These are phyloP conservation scores for Pyrenula aspistea DNA, from an alignment of 495 filamentous ascomycete species.

Conservation along the genomic window DNA sequence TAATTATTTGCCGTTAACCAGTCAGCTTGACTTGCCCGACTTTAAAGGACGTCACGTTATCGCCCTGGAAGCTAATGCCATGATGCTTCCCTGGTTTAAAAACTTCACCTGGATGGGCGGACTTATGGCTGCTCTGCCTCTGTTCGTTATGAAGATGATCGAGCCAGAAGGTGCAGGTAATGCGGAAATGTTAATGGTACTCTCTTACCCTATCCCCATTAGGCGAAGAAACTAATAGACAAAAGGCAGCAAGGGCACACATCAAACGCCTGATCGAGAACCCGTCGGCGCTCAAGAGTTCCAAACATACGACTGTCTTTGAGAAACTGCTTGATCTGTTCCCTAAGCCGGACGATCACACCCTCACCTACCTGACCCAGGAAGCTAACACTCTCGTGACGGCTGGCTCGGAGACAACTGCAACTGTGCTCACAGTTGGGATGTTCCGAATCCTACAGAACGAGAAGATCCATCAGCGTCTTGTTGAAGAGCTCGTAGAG, in stretches of 20 bases:
- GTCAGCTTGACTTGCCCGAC: slow-evolving; percentile 2
- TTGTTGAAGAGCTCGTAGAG: slow-evolving; percentile 12
- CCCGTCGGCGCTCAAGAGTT: no score
- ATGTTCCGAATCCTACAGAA: slow-evolving; percentile 9
- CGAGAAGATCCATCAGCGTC: slow-evolving; percentile 9
- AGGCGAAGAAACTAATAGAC: not conserved
- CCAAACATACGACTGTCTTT: slow-evolving; percentile 21
- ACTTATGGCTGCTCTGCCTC: no score
- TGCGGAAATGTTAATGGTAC: no score
- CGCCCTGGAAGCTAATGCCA: no score
- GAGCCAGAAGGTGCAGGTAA: no score
- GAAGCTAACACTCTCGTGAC: slow-evolving; percentile 25
- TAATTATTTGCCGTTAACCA: not conserved
- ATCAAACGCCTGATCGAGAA: slow-evolving; percentile 1
- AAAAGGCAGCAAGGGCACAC: slow-evolving; percentile 1
- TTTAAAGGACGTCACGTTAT: no score
- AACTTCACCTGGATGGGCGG: no score
- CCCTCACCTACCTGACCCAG: slow-evolving; percentile 15
- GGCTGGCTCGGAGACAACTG: slow-evolving; percentile 32
- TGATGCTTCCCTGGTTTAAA: no score
- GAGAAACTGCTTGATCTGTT: slow-evolving; percentile 17
- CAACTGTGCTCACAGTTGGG: slow-evolving; percentile 8
- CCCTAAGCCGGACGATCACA: slow-evolving; percentile 16
- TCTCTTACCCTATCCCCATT: no score
- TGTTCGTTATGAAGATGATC: no score